Percentiles rank a stretch among this genome's conserved stretches.
phyloP scores from a whole-genome alignment of 2,329 filamentous ascomycete species.

The Westerdykella sp. region DNA sequence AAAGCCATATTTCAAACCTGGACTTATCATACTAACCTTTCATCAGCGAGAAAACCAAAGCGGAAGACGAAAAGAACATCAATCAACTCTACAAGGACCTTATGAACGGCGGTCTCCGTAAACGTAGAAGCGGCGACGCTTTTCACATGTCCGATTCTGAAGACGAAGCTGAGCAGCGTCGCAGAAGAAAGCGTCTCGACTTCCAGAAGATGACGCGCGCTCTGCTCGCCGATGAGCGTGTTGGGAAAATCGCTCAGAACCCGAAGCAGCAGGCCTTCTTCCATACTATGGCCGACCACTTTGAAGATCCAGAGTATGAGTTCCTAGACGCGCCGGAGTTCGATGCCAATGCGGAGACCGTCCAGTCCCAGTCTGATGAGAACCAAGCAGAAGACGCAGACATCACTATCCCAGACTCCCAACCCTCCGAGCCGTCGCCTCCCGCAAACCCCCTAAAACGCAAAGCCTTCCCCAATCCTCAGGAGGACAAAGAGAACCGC shows the following conservation, averaged over 20 bases:
- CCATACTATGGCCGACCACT: constrained; percentile 77
- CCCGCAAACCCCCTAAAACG: constrained; percentile 33
- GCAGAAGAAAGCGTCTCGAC: constrained; percentile 76
- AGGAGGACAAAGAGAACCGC: constrained; percentile 36
- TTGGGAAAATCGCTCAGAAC: constrained; percentile 84
- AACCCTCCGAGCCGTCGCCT: constrained; percentile 21
- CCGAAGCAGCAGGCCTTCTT: constrained; percentile 88
- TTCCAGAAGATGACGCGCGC: constrained; percentile 90
- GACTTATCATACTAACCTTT: constrained; percentile 17
- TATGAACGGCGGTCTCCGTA: constrained; percentile 77
- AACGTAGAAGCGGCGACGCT: constrained; percentile 63
- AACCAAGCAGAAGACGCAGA: constrained; percentile 13
- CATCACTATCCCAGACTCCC: constrained; percentile 35
- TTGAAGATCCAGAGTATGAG: constrained; percentile 65
- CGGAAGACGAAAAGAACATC: constrained; percentile 76
- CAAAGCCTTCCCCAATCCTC: constrained; percentile 38
- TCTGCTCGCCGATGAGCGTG: constrained; percentile 78
- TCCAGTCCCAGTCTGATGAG: constrained; percentile 18
- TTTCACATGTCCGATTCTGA: constrained; percentile 84
- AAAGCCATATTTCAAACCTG: constrained; percentile 4
- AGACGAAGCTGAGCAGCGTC: constrained; percentile 71
- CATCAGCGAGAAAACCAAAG: constrained; percentile 67
- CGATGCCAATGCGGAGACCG: constrained; percentile 27
- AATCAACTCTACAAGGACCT: constrained; percentile 91
- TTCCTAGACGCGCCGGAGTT: constrained; percentile 54